Evolutionary conservation across 306 rosid species (phyloP).

Genomic region (Glycine tomentella): DNA sequence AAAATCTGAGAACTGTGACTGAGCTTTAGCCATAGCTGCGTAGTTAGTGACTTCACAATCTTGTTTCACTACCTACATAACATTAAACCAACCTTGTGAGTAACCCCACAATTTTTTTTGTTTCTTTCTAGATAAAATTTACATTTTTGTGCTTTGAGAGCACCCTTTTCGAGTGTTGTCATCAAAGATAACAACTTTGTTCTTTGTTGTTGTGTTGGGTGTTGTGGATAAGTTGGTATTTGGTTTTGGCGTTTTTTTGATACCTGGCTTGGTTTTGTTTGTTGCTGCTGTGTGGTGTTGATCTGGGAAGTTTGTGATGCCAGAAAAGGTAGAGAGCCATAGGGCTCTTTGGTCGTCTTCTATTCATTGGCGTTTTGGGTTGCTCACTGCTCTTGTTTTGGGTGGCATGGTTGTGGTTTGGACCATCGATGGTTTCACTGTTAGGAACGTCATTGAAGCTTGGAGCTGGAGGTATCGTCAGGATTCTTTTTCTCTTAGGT

Average conservation of each 20-base stretch:
- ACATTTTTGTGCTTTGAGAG: conserved; percentile 11
- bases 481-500: conserved; percentile 51
- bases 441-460: conserved; percentile 57
- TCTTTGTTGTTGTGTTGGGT: conserved; percentile 14
- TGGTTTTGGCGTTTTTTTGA: conserved; percentile 3
- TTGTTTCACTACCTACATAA: not conserved
- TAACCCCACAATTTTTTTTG: not conserved
- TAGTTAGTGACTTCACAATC: not conserved
- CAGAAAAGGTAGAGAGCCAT: conserved; percentile 66
- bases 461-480: conserved; percentile 69
- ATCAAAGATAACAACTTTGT: conserved; percentile 43
- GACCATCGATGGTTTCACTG: conserved; percentile 70
- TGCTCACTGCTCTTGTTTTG: conserved; percentile 62
- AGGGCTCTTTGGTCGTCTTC: conserved; percentile 45
- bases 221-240: conserved; percentile 17
- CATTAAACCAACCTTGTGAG: conserved; percentile 27
- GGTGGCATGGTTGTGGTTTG: conserved; percentile 69
- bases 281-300: conserved; percentile 17
- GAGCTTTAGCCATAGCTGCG: not conserved
- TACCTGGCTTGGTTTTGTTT: conserved; percentile 45
- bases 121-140: conserved; percentile 25
- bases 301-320: conserved; percentile 59
- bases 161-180: conserved; percentile 33
- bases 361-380: conserved; percentile 68
- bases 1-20: conserved; percentile 4